phyloP scores from a whole-genome alignment of 139 green algal species.

The Chlorella vulgaris region DNA sequence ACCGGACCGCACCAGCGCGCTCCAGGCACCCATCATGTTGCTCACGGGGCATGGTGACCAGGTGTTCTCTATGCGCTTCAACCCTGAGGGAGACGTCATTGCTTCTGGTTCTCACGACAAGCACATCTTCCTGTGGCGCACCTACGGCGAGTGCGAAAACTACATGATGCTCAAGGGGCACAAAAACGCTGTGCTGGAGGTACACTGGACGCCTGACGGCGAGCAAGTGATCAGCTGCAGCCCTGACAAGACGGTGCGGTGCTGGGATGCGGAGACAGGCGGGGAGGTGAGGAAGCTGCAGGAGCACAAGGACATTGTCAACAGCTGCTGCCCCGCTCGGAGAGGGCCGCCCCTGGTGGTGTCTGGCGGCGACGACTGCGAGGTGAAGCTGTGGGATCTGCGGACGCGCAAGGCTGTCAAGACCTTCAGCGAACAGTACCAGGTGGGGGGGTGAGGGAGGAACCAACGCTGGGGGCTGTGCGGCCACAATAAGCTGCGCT shows the following conservation, averaged over 20 bases:
- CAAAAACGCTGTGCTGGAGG: conserved; percentile 91
- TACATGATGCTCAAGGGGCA: conserved; percentile 90
- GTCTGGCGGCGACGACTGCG: conserved; percentile 88
- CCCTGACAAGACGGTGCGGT: conserved; percentile 83
- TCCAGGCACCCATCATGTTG: conserved; percentile 87
- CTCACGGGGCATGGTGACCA: conserved; percentile 84
- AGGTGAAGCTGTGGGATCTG: conserved; percentile 93
- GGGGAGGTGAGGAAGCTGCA: conserved; percentile 83
- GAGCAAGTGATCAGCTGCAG: conserved; percentile 80
- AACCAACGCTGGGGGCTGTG: too few relatives aligned
- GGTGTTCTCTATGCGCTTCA: conserved; percentile 87
- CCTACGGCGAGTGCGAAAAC: conserved; percentile 91
- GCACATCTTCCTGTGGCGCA: conserved; percentile 86
- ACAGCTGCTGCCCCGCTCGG: conserved; percentile 76
- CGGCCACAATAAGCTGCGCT: too few relatives aligned
- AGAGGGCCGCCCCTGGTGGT: conserved; percentile 83
- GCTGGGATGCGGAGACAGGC: conserved; percentile 77
- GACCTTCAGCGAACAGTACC: conserved; percentile 80
- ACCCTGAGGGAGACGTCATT: conserved; percentile 75
- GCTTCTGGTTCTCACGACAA: conserved; percentile 88
- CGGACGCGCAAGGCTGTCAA: conserved; percentile 70
- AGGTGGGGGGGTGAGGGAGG: conserved; percentile 50
- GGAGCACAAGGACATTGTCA: conserved; percentile 94
- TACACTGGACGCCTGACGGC: conserved; percentile 91
- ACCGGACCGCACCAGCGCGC: conserved; percentile 55